These are phyloP conservation scores for Bruguiera gymnorhiza DNA, from an alignment of 345 rosid species.

Conservation along the genomic window DNA sequence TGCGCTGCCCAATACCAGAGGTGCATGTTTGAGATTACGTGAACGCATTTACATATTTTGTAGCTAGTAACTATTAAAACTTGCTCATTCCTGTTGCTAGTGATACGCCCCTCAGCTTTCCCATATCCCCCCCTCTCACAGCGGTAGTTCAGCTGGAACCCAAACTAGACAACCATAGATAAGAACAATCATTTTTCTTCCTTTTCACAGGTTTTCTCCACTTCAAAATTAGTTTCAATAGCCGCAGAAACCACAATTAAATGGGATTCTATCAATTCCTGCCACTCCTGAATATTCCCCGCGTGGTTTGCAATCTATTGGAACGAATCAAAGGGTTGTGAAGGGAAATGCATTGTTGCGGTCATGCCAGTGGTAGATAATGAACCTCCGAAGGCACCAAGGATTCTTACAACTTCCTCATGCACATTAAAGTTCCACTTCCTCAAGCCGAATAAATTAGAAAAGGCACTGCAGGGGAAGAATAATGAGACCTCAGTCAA, in stretches of 20 bases:
- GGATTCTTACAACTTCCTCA: slow-evolving; percentile 16
- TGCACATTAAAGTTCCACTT: slow-evolving; percentile 13
- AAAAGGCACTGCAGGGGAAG: slow-evolving; percentile 52
- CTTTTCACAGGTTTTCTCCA: background rate
- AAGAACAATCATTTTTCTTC: slow-evolving; percentile 6
- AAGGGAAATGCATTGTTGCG: no score
- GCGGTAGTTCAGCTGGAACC: slow-evolving; percentile 3
- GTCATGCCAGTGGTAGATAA: no score
- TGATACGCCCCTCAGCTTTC: background rate
- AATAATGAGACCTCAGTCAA: slow-evolving; percentile 9
- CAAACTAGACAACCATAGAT: slow-evolving; percentile 7
- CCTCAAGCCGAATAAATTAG: slow-evolving; percentile 48
- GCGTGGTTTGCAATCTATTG: no score
- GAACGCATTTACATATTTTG: slow-evolving; percentile 19
- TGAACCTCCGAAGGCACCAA: background rate
- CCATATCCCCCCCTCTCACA: background rate
- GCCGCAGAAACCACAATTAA: slow-evolving; percentile 17
- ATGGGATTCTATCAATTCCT: no score
- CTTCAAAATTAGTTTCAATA: slow-evolving; percentile 6
- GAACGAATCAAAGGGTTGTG: no score
- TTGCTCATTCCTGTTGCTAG: slow-evolving; percentile 5
- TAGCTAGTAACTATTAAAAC: background rate
- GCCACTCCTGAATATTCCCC: no score
- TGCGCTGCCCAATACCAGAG: background rate
- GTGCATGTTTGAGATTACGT: background rate